Conservation (phyloP, 2,329 filamentous ascomycete genomes). For the Cladosporium sp. region DNA sequence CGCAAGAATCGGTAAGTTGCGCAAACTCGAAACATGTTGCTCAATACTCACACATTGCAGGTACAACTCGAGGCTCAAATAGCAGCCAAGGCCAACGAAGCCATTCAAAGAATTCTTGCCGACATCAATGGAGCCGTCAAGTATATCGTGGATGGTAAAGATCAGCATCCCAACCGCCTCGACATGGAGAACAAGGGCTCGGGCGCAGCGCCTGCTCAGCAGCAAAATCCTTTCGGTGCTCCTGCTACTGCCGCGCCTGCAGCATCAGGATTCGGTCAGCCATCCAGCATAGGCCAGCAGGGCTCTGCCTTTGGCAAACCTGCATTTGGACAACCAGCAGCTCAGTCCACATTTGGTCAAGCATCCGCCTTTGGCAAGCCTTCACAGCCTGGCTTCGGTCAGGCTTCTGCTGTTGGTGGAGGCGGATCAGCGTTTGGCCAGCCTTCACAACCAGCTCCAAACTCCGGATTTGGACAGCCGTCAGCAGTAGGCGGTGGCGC, state of each 20-base stretch:
- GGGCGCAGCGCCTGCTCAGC: slow-evolving; percentile 3
- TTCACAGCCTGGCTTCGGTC: slow-evolving; percentile 20
- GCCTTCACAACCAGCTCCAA: slow-evolving; percentile 22
- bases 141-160: slow-evolving; percentile 66
- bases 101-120: slow-evolving; percentile 66
- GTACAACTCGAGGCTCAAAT: slow-evolving; percentile 8
- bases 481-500: slow-evolving; percentile 28
- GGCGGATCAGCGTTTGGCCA: slow-evolving; percentile 28
- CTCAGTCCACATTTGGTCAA: slow-evolving; percentile 22
- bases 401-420: slow-evolving; percentile 23
- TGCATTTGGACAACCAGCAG: slow-evolving; percentile 42
- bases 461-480: slow-evolving; percentile 29
- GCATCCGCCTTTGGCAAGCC: slow-evolving; percentile 38
- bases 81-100: slow-evolving; percentile 28
- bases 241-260: slow-evolving; percentile 26
- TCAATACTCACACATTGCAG: neutral
- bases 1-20: slow-evolving; percentile 52
- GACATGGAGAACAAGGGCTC: slow-evolving; percentile 53
- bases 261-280: slow-evolving; percentile 46
- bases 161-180: slow-evolving; percentile 73
- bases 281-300: slow-evolving; percentile 26
- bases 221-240: slow-evolving; percentile 14
- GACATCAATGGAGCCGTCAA: slow-evolving; percentile 72
- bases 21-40: neutral
- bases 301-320: slow-evolving; percentile 30